Evolutionary conservation across 257 asterid species (phyloP), one percentile per base, ranked within the genome.

Genomic region (Solanum tarijense): DNA sequence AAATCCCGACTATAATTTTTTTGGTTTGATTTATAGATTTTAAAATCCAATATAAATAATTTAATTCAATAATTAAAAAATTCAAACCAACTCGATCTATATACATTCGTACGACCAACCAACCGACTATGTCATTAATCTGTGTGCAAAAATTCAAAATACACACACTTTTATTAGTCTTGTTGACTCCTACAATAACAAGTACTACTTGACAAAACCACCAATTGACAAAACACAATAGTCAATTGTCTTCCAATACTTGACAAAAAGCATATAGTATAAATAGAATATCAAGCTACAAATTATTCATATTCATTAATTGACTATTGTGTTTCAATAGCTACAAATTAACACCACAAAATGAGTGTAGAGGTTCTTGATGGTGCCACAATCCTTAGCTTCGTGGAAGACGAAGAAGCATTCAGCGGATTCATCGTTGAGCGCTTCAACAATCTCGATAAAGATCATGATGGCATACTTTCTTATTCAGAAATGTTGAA

Each of bases 31-130:
- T 21, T 9, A 62, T 62, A 62, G 5, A 62, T 23, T 60, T 62
- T 23, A 62, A 60, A 62, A 62, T 23, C 0, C 3, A 62, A 62
- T 1, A 62, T 23, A 23, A 62, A 62, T 62, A 62, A 62, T 62
- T 23, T 62, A 2, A 23, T 5, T 62, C 2, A 10, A 2, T 23
- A 9, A 1, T 9, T 62, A 10, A 4, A 23, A 62, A 62, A 2
- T 23, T 23, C 1, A 10, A 62, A 62, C 3, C 27, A 62, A 62
- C 27, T 4, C 14, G 3, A 62, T 62, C 3, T 1, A 62, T 23
- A 23, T 2, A 62, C 13, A 9, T 13, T 3, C 0, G 0, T 23
- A 4, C 2, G 0, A 23, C 14, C 69, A 23, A 23, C 31, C 69
- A 62, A 62, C 27, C 7, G 29, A n/a, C 7, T 62, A n/a, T 5